Evolutionary conservation across 148 eudicot genomes (phyloP), one percentile per base, ranked within the genome.

Genomic region (Rheum nobile): DNA sequence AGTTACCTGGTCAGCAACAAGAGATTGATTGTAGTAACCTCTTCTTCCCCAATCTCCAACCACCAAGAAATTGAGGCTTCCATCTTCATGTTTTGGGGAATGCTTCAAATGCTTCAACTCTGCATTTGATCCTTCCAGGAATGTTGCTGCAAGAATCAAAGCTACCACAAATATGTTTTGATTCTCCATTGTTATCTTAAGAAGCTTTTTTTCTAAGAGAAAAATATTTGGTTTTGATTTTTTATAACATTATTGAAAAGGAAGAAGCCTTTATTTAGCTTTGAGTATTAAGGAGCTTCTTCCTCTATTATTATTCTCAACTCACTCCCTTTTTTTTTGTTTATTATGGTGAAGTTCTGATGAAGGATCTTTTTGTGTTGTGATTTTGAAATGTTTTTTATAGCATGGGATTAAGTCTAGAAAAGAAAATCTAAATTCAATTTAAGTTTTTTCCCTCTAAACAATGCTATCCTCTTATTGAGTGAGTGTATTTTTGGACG

Each of bases 1-100:
- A 2, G 0, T 48, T 41, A 90, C 97, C 95, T 91, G 92, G 72
- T 63, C 10, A 48, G 92, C 95, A 77, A 91, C 87, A 24, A 67
- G 72, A 68, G 97, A 82, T 79, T 91, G 97, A 74, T 91, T 91
- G 71, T 73, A 82, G 29, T 28, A 69, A 46, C 97, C 97, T 74
- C 74, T 81, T 57, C 97, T 80, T 63, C 97, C 97, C 97, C 97
- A 91, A 81, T 91, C 97, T 28, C 97, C 97, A 14, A 91, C 61
- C 4, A 89, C 92, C 78, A 91, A 71, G 17, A 88, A 83, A 32
- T 82, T 68, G 0, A 91, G 67, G 4, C 34, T 59, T 59, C 67
- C 67, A 28, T 59, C 67, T 10, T 59, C 67, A 4, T 28, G 67
- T 28, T 59, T 59, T 10, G 67, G 34, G 16, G 67, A 2, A 29